phyloP scores from a whole-genome alignment of 2,329 filamentous ascomycete species.

The Colletotrichum navitas region DNA sequence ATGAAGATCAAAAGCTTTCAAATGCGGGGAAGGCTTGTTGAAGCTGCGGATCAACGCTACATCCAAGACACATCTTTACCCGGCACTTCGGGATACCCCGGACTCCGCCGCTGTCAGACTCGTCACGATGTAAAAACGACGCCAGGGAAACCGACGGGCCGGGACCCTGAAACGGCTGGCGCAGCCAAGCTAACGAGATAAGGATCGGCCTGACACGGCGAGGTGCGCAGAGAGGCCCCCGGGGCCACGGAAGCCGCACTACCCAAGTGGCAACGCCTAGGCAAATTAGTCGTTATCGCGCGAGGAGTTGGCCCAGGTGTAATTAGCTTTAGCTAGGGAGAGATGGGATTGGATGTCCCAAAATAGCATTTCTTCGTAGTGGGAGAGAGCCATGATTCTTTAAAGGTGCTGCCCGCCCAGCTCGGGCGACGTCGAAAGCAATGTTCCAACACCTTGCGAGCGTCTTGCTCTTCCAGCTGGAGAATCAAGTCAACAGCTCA shows the following conservation, averaged over 20 bases:
- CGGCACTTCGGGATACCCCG: constrained; percentile 24
- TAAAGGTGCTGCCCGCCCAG: constrained; percentile 6
- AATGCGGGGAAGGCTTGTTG: constrained; percentile 26
- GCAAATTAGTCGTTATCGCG: constrained; percentile 22
- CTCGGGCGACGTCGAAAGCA: not conserved
- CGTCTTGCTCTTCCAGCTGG: constrained; percentile 10
- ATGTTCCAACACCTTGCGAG: not conserved
- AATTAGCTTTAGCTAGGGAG: constrained; percentile 30
- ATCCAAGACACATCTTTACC: constrained; percentile 35
- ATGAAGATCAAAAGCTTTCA: constrained; percentile 7
- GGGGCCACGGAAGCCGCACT: constrained; percentile 18
- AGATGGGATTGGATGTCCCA: not conserved
- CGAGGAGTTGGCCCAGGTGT: not conserved
- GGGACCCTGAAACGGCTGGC: constrained; percentile 12
- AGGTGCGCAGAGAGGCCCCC: not conserved
- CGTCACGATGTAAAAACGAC: not conserved
- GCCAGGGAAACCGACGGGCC: not conserved
- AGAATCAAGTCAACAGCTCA: not conserved
- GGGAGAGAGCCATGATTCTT: constrained; percentile 1
- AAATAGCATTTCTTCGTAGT: not conserved
- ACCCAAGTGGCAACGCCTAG: not conserved
- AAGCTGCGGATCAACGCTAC: constrained; percentile 24
- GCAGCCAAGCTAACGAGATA: constrained; percentile 20
- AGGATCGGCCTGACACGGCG: constrained; percentile 16
- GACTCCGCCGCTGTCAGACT: too few species aligned